Evolutionary conservation across 345 rosid genomes (phyloP), one percentile per base, ranked within the genome.

Genomic region (Ceriops tagal): DNA sequence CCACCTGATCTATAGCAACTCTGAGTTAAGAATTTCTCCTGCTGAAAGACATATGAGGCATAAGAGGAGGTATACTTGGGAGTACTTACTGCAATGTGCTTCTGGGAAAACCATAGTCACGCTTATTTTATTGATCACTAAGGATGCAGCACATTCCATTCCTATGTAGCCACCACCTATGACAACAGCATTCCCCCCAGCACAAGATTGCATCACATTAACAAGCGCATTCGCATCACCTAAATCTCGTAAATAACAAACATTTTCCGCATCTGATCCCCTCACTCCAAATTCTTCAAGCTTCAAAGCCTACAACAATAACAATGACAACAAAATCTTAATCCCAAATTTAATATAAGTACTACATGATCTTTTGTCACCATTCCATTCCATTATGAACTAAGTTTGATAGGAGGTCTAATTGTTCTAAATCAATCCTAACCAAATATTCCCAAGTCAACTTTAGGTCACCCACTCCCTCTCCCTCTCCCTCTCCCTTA

Each of bases 51-150:
- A 28, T 30, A 21, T 18, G 4, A 27, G 19, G 19, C 47, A 51
- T 30, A 49, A 43, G 37, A 62, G n/a, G 61, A 43, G 10, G 13
- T 30, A 43, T 37, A 24, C 19, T 18, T 34, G 53, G 34, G 75
- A 74, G 19, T 55, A 74, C 96, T 86, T 80, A 92, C 99, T 86
- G 87, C 93, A 89, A 80, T 95, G 96, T 70, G 81, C 90, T 81
- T 95, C 99, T 21, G 99, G 99, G 83, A 95, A 95, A 82, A 95
- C 99, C 98, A 95, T 86, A 15, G 99, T 88, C 60, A 92, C 96
- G 49, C 87, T 90, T 64, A 90, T 88, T 76, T 84, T 88, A 85
- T 88, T 92, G 82, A 86, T 92, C 76, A 85, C 98, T 81, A 92
- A 81, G 66, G 99, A 95, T 68, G 97, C 96, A 65, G 99, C 93